Evolutionary conservation across 2,329 filamentous ascomycete genomes (phyloP).

Genomic region (Cadophora gregata): DNA sequence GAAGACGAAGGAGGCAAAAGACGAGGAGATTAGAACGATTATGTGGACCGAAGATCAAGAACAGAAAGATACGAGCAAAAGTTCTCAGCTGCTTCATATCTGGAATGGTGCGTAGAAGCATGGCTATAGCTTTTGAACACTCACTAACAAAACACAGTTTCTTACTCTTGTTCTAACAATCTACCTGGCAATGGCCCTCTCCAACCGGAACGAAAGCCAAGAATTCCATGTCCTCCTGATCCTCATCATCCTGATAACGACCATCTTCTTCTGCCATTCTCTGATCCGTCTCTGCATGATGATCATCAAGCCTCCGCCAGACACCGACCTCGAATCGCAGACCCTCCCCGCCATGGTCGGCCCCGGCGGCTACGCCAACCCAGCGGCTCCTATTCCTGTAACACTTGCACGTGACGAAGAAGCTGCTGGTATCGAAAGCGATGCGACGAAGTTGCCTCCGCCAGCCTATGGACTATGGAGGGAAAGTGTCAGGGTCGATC

Average conservation of each 20-base stretch:
- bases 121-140: not conserved
- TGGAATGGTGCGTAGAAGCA: slow-evolving; percentile 48
- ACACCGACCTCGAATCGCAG: slow-evolving; percentile 44
- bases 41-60: slow-evolving; percentile 59
- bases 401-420: slow-evolving; percentile 78
- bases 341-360: slow-evolving; percentile 56
- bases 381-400: slow-evolving; percentile 76
- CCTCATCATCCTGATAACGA: slow-evolving; percentile 74
- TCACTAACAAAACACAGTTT: slow-evolving; percentile 35
- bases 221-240: slow-evolving; percentile 84
- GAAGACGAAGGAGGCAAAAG: slow-evolving; percentile 47
- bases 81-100: slow-evolving; percentile 69
- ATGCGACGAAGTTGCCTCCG: slow-evolving; percentile 65
- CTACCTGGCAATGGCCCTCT: slow-evolving; percentile 72
- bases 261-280: slow-evolving; percentile 82
- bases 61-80: slow-evolving; percentile 58
- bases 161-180: slow-evolving; percentile 39
- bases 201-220: slow-evolving; percentile 65
- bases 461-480: slow-evolving; percentile 89
- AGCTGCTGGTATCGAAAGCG: slow-evolving; percentile 60
- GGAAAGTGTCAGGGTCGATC: slow-evolving; percentile 81
- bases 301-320: slow-evolving; percentile 51
- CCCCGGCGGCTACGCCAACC: slow-evolving; percentile 71
- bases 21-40: slow-evolving; percentile 35
- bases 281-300: slow-evolving; percentile 76